Percentiles rank a stretch among this genome's conserved stretches.
Evolutionary conservation across 371 early-diverging fungal species (phyloP).

Genomic region (Apophysomyces ossiformis): DNA sequence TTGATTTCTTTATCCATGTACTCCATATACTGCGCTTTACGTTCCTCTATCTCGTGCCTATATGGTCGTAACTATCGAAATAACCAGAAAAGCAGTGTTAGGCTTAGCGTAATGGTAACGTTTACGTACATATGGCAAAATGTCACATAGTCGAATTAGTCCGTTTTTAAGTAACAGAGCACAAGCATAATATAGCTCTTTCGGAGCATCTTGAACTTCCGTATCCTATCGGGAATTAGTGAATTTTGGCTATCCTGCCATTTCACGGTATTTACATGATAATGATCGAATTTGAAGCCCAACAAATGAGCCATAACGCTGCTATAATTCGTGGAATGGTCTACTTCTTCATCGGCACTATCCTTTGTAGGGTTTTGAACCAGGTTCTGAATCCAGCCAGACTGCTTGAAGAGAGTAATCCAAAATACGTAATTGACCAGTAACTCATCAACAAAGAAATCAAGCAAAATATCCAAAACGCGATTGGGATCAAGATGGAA

Average conservation of each 20-base stretch:
- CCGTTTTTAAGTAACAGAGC: slow-evolving; percentile 68
- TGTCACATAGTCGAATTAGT: slow-evolving; percentile 69
- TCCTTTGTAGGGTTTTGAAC: background rate
- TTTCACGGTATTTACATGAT: slow-evolving; percentile 47
- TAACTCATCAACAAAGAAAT: slow-evolving; percentile 77
- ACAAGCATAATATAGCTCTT: slow-evolving; percentile 39
- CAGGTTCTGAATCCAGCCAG: slow-evolving; percentile 67
- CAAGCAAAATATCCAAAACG: slow-evolving; percentile 83
- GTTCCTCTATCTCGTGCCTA: slow-evolving; percentile 56
- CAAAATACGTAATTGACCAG: slow-evolving; percentile 79
- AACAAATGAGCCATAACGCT: slow-evolving; percentile 74
- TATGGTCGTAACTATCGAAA: slow-evolving; percentile 55
- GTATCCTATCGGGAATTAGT: background rate
- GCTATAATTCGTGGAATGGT: slow-evolving; percentile 13
- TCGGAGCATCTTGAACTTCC: slow-evolving; percentile 32
- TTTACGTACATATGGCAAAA: slow-evolving; percentile 68
- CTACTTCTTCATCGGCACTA: slow-evolving; percentile 18
- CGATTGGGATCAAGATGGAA: slow-evolving; percentile 92
- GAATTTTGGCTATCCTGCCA: background rate
- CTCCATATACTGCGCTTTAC: slow-evolving; percentile 52
- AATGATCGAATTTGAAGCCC: slow-evolving; percentile 84
- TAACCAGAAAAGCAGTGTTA: background rate
- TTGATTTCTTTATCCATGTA: slow-evolving; percentile 57
- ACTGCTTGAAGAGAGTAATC: slow-evolving; percentile 69
- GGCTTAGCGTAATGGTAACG: slow-evolving; percentile 2